Percentiles rank a stretch among this genome's conserved stretches.
These are phyloP conservation scores for Trichosporon ovoides DNA, from an alignment of 1,284 basidiomycete genomes.

Conservation along the genomic window DNA sequence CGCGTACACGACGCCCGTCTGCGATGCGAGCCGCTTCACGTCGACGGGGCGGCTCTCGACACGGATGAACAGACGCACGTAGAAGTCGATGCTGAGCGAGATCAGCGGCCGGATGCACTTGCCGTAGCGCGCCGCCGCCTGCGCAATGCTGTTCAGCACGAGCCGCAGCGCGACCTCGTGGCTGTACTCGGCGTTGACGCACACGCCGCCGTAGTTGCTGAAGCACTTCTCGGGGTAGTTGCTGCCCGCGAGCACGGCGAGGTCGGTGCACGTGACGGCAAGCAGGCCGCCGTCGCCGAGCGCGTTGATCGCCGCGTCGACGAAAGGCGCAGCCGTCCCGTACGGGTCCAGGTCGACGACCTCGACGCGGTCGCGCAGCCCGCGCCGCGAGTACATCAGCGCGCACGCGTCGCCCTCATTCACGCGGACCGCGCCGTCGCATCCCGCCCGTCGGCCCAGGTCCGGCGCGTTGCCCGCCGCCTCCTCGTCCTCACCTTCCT, in stretches of 20 bases:
- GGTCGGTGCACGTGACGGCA: conserved; percentile 94
- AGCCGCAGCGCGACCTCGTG: conserved; percentile 89
- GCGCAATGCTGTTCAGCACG: conserved; percentile 77
- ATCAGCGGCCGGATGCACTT: conserved; percentile 86
- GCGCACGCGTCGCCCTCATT: conserved; percentile 91
- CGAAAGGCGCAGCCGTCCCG: conserved; percentile 92
- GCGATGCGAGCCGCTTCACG: conserved; percentile 62
- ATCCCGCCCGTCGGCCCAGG: conserved; percentile 40
- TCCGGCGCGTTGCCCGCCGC: conserved; percentile 20
- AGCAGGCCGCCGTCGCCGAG: conserved; percentile 86
- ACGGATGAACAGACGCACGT: conserved; percentile 85
- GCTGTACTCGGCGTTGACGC: conserved; percentile 84
- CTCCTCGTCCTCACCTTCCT: conserved; percentile 17
- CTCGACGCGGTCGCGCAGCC: conserved; percentile 69
- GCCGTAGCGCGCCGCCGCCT: conserved; percentile 84
- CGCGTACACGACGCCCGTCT: conserved; percentile 67
- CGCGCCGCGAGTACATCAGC: conserved; percentile 85
- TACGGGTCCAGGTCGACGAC: conserved; percentile 97
- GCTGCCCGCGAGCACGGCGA: conserved; percentile 85
- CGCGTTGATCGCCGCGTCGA: conserved; percentile 92
- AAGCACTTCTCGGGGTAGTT: conserved; percentile 97
- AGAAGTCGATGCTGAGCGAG: conserved; percentile 95
- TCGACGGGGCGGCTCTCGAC: conserved; percentile 71
- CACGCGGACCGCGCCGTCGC: conserved; percentile 62
- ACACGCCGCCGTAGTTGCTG: conserved; percentile 92